Percentiles rank a stretch among this genome's conserved stretches.
phyloP scores from a whole-genome alignment of 345 rosid genomes.

The Eucalyptus marginata region DNA sequence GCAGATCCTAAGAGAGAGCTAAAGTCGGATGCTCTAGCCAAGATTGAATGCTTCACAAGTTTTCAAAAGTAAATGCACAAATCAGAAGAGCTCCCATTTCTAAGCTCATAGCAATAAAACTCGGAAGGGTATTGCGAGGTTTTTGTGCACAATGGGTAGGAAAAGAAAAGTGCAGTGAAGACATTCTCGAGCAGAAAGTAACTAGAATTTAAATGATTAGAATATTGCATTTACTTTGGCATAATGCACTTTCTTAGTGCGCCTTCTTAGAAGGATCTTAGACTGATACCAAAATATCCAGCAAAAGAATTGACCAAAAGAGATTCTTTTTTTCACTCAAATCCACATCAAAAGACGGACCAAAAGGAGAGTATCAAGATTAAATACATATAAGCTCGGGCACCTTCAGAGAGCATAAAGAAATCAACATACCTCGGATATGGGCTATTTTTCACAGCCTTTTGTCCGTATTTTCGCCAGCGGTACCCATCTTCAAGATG shows the following conservation, averaged over 20 bases:
- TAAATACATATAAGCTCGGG: background rate
- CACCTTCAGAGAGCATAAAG: background rate
- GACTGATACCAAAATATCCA: background rate
- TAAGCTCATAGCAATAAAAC: background rate
- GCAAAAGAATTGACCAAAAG: background rate
- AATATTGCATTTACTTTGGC: background rate
- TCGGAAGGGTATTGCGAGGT: background rate
- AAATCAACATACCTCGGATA: conserved; percentile 55
- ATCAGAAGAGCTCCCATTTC: background rate
- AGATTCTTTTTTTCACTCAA: background rate
- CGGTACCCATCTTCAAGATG: conserved; percentile 97
- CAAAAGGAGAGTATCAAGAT: background rate
- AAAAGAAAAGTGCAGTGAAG: background rate
- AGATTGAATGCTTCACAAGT: background rate
- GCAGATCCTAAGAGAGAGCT: background rate
- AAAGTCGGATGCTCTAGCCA: background rate
- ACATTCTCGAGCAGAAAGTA: background rate
- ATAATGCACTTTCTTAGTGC: background rate
- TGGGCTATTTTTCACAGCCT: conserved; percentile 91
- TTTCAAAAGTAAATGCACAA: background rate
- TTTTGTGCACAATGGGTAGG: background rate
- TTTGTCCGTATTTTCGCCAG: conserved; percentile 30
- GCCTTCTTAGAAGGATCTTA: background rate
- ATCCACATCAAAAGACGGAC: background rate
- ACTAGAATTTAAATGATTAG: background rate